Conservation (phyloP, 208 protist species). For the Acanthamoeba culbertsoni region DNA sequence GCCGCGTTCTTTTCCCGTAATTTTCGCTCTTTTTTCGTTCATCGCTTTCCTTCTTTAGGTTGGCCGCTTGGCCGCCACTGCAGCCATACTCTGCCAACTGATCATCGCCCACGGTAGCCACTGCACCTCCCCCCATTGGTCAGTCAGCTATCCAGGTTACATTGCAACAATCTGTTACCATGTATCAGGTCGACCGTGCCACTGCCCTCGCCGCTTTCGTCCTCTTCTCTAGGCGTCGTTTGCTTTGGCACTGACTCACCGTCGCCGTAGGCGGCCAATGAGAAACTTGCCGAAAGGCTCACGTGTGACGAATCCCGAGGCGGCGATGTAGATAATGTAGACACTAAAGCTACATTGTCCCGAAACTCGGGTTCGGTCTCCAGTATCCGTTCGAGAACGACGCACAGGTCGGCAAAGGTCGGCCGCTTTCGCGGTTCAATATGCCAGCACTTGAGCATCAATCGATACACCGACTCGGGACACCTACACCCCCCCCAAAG, state of each 20-base stretch:
- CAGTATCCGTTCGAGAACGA: background rate
- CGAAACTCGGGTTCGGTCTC: background rate
- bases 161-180: no score
- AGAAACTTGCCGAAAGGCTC: background rate
- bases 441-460: background rate
- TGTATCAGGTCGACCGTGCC: background rate
- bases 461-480: background rate
- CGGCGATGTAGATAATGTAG: background rate
- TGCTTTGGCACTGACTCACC: background rate
- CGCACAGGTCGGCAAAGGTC: background rate
- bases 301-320: no score
- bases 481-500: background rate
- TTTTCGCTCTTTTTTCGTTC: background rate
- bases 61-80: background rate
- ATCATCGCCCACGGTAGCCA: no score
- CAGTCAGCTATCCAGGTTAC: no score
- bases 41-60: background rate
- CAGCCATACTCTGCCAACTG: background rate
- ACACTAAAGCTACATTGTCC: no score
- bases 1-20: background rate
- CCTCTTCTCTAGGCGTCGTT: no score
- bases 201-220: background rate
- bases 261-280: background rate
- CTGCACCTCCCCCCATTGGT: no score
- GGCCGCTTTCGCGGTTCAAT: background rate